phyloP scores from a whole-genome alignment of 495 filamentous ascomycete species.

The Achaetomiella virescens region DNA sequence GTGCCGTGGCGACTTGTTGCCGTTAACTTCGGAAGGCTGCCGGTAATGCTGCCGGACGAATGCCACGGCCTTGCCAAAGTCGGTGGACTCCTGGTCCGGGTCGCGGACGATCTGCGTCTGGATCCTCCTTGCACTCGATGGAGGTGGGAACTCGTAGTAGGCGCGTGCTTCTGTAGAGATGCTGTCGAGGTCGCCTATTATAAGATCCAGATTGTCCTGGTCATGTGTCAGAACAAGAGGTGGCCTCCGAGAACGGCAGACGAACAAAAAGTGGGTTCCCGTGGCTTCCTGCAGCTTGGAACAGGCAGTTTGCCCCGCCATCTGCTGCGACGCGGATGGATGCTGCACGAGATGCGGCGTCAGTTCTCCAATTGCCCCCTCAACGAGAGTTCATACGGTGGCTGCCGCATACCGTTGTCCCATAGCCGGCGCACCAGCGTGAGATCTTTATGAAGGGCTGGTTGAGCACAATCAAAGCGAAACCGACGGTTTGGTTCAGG shows the following conservation, averaged over 20 bases:
- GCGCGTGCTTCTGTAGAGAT: slow-evolving; percentile 48
- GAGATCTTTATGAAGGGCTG: slow-evolving; percentile 56
- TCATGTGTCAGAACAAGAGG: slow-evolving; percentile 17
- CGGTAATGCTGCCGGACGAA: slow-evolving; percentile 27
- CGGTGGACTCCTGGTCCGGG: slow-evolving; percentile 77
- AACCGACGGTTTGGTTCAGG: slow-evolving; percentile 18
- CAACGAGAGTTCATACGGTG: too few species aligned
- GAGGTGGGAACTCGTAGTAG: slow-evolving; percentile 57
- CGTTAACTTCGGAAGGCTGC: background rate
- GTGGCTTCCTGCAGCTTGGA: slow-evolving; percentile 43
- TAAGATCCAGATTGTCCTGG: slow-evolving; percentile 54
- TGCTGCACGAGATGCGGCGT: slow-evolving; percentile 34
- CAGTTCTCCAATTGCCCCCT: background rate
- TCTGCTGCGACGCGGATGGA: slow-evolving; percentile 69
- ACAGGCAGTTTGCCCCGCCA: slow-evolving; percentile 80
- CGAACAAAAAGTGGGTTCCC: slow-evolving; percentile 21
- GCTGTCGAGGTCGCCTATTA: slow-evolving; percentile 90
- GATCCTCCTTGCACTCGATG: slow-evolving; percentile 26
- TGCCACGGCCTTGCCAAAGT: slow-evolving; percentile 57
- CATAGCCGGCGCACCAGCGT: slow-evolving; percentile 45
- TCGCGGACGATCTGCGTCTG: slow-evolving; percentile 52
- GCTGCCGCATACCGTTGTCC: slow-evolving; percentile 46
- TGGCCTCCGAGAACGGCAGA: too few species aligned
- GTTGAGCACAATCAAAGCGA: slow-evolving; percentile 64
- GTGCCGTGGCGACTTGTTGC: background rate